phyloP scores from a whole-genome alignment of 192 early-diverging fungal genomes.

The Linnemannia schmuckeri region DNA sequence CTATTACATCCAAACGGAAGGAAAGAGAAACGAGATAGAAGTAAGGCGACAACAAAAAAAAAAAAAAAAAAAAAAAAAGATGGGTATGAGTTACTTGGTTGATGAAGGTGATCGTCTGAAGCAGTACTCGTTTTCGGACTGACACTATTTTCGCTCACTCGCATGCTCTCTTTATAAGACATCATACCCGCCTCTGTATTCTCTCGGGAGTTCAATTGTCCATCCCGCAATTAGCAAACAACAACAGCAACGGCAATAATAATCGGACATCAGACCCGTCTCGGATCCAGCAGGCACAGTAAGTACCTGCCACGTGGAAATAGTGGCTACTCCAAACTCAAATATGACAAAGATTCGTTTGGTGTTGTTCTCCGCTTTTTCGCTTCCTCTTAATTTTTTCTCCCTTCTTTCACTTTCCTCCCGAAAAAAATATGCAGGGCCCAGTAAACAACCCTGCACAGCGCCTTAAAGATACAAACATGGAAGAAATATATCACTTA shows the following conservation, averaged over 20 bases:
- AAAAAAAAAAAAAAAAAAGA: background rate
- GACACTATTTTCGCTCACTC: background rate
- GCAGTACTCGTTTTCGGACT: too few relatives aligned
- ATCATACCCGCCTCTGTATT: background rate
- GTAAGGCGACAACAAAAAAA: background rate
- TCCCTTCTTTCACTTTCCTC: background rate
- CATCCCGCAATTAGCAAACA: conserved; percentile 1
- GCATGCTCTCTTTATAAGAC: background rate
- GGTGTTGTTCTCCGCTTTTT: background rate
- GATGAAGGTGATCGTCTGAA: background rate
- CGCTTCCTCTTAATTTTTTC: background rate
- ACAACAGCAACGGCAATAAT: background rate
- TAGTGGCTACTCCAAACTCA: background rate
- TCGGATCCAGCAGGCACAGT: background rate
- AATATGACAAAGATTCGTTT: background rate
- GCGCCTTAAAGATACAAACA: background rate
- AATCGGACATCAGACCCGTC: background rate
- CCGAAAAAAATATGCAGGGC: conserved; percentile 2
- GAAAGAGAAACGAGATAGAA: background rate
- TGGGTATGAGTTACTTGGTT: background rate
- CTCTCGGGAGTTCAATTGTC: background rate
- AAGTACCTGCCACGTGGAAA: background rate
- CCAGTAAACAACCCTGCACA: background rate
- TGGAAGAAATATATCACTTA: conserved; percentile 30
- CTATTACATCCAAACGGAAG: conserved; percentile 16